Evolutionary conservation across 805 yeast genomes (phyloP).

Genomic region (Yamadazyma phyllophila): DNA sequence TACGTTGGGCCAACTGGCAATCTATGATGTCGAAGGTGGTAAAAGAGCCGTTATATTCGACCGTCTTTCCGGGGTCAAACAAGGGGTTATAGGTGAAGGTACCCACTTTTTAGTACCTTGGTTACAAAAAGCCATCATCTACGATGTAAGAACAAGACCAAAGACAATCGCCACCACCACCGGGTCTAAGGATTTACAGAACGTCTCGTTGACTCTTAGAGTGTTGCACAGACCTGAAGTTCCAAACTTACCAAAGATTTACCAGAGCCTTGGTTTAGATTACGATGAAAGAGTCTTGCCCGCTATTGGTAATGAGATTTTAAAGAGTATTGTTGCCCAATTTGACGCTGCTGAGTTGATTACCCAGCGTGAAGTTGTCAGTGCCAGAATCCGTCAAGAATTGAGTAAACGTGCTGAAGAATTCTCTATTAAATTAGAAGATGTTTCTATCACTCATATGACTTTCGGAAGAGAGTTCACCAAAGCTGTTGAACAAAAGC

Average conservation of each 20-base stretch:
- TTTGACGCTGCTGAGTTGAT: slow-evolving; percentile 95
- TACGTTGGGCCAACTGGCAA: slow-evolving; percentile 73
- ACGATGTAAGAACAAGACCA: slow-evolving; percentile 94
- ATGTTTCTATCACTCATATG: slow-evolving; percentile 96
- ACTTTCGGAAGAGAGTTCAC: slow-evolving; percentile 96
- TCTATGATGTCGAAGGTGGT: slow-evolving; percentile 96
- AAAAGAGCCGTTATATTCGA: slow-evolving; percentile 94
- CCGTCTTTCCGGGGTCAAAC: slow-evolving; percentile 83
- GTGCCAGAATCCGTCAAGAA: slow-evolving; percentile 84
- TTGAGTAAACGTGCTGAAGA: slow-evolving; percentile 79
- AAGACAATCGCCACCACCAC: slow-evolving; percentile 91
- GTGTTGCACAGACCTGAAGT: slow-evolving; percentile 95
- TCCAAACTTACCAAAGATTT: slow-evolving; percentile 72
- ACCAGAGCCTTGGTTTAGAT: slow-evolving; percentile 88
- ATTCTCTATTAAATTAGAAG: slow-evolving; percentile 89
- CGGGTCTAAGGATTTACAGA: slow-evolving; percentile 96
- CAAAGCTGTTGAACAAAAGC: slow-evolving; percentile 97
- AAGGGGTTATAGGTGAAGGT: slow-evolving; percentile 91
- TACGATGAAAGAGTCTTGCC: slow-evolving; percentile 94
- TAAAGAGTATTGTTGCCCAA: slow-evolving; percentile 88
- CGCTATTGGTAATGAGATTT: slow-evolving; percentile 87
- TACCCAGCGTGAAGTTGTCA: slow-evolving; percentile 94
- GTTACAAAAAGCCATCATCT: slow-evolving; percentile 88
- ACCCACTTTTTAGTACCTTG: slow-evolving; percentile 95
- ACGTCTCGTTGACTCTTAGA: slow-evolving; percentile 88